phyloP scores from a whole-genome alignment of 2,329 filamentous ascomycete species.

The Rutstroemia sp. region DNA sequence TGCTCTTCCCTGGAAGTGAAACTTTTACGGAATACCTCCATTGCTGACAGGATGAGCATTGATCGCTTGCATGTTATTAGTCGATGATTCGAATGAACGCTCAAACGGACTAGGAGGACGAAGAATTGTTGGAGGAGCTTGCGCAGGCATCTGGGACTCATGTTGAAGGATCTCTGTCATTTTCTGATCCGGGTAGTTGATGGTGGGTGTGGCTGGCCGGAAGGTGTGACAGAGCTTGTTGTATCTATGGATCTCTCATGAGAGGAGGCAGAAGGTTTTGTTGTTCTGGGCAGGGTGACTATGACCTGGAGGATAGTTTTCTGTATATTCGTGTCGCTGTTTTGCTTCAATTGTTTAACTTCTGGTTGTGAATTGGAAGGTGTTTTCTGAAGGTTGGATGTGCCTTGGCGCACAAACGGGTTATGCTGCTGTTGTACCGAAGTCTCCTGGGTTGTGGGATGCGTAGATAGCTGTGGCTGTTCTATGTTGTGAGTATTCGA shows the following conservation, averaged over 20 bases:
- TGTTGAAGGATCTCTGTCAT: background rate
- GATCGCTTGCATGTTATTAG: background rate
- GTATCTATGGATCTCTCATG: too few relatives aligned
- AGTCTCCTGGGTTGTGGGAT: too few relatives aligned
- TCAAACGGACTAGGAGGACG: background rate
- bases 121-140: background rate
- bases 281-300: background rate
- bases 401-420: too few relatives aligned
- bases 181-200: background rate
- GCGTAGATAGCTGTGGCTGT: too few relatives aligned
- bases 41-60: background rate
- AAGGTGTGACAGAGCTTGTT: too few relatives aligned
- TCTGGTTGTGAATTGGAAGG: background rate
- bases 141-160: background rate
- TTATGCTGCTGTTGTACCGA: too few relatives aligned
- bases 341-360: too few relatives aligned
- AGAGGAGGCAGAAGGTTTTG: background rate
- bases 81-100: background rate
- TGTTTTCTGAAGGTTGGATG: background rate
- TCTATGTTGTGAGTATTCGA: too few relatives aligned
- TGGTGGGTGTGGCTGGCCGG: background rate
- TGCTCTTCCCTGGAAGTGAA: too few relatives aligned
- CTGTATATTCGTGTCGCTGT: background rate
- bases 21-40: background rate
- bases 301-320: background rate